Evolutionary conservation across 495 filamentous ascomycete genomes (phyloP), one percentile per base, ranked within the genome.

Genomic region (Friedmanniomyces endolithicus): DNA sequence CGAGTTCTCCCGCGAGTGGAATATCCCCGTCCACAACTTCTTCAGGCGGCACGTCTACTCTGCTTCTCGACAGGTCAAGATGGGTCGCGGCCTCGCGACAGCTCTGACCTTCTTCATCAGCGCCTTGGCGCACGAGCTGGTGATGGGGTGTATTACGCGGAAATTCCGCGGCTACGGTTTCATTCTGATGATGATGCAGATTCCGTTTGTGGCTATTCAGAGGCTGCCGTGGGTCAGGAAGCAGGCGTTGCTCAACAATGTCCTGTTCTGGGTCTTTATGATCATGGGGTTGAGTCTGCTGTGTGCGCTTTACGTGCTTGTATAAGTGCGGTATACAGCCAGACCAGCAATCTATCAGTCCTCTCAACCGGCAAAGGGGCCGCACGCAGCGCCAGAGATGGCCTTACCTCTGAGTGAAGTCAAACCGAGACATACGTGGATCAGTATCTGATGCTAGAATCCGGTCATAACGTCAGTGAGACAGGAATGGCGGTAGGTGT

Each of bases 131-230:
- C 92, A 98, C 67, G 92, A 98, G 67, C 78, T 98, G 29, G 87
- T 98, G 56, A 92, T 98, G 87, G 87, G 86, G 31, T 96, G 90
- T 65, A 97, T 98, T 67, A 96, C 90, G 46, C 90, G 96, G 74
- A 97, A 98, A 69, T 72, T 98, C 37, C 75, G 92, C 25, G 92
- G 92, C 0, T 97, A 97, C 65, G 92, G 92, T 6, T 94, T 95
- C 66, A 62, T 92, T 12, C 84, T 86, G 51, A 89, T 95, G 81
- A 98, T 98, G 92, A 69, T 90, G 53, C 92, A 98, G 73, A 72
- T 98, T 55, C 92, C 92, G 0, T 94, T 97, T 57, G 86, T 96
- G 47, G 84, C 90, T 65, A 70, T 96, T 41, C 92, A 98, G 73
- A 78, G 86, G 58, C 88, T 84, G 1, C 76, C 72, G 58, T 86